Evolutionary conservation across 2,329 filamentous ascomycete genomes (phyloP).

Genomic region (Venturia pyrina): DNA sequence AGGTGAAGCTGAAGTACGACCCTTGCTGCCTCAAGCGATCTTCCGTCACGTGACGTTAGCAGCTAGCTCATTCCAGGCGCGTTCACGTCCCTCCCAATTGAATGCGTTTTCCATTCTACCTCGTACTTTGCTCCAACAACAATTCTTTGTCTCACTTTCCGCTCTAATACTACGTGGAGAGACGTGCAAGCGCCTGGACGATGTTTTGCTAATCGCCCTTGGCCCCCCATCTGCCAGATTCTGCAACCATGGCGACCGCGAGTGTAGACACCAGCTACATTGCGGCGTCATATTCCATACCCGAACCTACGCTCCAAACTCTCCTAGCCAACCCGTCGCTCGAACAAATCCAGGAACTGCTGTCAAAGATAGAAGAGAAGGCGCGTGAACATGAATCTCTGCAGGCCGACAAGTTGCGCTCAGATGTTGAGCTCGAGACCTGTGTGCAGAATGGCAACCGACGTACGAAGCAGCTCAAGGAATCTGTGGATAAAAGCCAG

Average conservation of each 20-base stretch:
- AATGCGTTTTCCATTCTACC: neutral
- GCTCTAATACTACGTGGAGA: neutral
- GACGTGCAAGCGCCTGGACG: neutral
- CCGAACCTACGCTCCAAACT: conserved; percentile 51
- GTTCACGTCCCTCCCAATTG: neutral
- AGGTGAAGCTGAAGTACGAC: neutral
- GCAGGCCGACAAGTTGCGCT: conserved; percentile 76
- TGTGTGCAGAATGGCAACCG: conserved; percentile 74
- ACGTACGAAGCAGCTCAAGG: conserved; percentile 71
- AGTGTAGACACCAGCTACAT: conserved; percentile 60
- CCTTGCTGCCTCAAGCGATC: neutral
- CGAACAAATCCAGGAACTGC: conserved; percentile 66
- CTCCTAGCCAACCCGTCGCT: conserved; percentile 60
- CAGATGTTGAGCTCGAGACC: conserved; percentile 90
- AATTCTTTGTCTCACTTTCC: neutral
- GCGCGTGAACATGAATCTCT: conserved; percentile 74
- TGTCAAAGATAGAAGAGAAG: conserved; percentile 66
- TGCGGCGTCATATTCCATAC: conserved; percentile 59
- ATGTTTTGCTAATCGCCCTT: neutral
- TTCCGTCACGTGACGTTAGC: neutral
- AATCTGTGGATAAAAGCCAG: conserved; percentile 69
- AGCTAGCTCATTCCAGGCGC: neutral
- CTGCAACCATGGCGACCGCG: conserved; percentile 1
- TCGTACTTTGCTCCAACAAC: neutral
- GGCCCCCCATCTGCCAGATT: neutral